Evolutionary conservation across 768 basidiomycete genomes (phyloP), one percentile per base, ranked within the genome.

Genomic region (Leucogyrophana mollusca): DNA sequence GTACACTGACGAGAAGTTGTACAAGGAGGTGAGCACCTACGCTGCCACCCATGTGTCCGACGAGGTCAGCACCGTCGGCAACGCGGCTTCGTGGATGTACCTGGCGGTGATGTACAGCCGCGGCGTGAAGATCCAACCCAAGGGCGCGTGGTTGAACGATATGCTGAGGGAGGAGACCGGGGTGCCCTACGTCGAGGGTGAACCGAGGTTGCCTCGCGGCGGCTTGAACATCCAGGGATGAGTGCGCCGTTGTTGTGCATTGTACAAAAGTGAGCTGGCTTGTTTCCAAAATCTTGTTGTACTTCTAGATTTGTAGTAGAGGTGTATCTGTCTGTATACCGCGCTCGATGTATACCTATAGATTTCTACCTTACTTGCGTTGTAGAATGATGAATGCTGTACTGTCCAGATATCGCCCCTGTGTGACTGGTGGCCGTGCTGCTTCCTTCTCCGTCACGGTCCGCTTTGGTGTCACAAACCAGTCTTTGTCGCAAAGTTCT

Each of bases 81-180:
- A 90, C 59, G 79, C 86, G 22, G 76, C 76, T 14, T 71, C 74
- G 23, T 81, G 79, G 79, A 52, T 82, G 62, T 82, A 82, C 61
- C 69, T 92, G 45, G 90, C 90, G 8, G 86, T 89, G 44, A 88
- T 89, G 83, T 88, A 85, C 68, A 68, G 56, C 48, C 84, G 87
- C 50, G 87, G 87, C 9, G 73, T 80, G 65, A 88, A 87, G 73
- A 72, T 92, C 54, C 73, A 83, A 71, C 89, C 90, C 18, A 79
- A 85, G 10, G 90, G 90, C 32, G 83, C 84, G 39, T 92, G 90
- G 90, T 65, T 92, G 66, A 91, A 91, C 56, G 90, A 92, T 61
- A 62, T 91, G 67, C 65, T 88, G 54, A 77, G 90, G 23, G 74
- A 79, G 56, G 89, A 90, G 66, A 88, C 84, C 24, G 80, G 81